Evolutionary conservation across 148 eudicot genomes (phyloP), one percentile per base, ranked within the genome.

Genomic region (Rhododendron ferrugineum): DNA sequence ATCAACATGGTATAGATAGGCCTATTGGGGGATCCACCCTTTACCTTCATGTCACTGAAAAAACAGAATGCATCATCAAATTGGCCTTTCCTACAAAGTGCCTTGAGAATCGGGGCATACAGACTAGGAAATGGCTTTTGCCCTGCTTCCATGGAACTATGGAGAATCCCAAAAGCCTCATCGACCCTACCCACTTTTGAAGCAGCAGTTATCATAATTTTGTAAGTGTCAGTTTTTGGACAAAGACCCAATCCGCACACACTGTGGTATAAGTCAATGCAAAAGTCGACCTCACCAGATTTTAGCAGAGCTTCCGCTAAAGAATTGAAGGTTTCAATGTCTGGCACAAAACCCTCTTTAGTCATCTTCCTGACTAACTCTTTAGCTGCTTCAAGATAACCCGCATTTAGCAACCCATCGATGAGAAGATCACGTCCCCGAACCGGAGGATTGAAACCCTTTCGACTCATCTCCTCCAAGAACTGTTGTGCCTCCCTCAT

Each of bases 11-110:
- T 95, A 86, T 97, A 97, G 82, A 94, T 85, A 26, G 99, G 99
- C 75, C 99, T 85, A 86, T 97, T 97, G 7, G 99, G 98, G 10
- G 90, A 88, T 88, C 95, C 96, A 36, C 98, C 99, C 82, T 88
- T 92, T 84, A 91, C 86, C 90, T 97, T 97, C 99, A 97, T 97
- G 79, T 97, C 99, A 86, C 93, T 89, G 64, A 97, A 97, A 85
- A 94, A 94, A 92, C 98, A 88, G 84, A 90, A 97, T 1, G 99
- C 96, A 87, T 97, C 99, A 87, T 95, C 99, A 88, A 95, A 97
- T 90, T 86, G 91, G 18, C 98, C 99, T 85, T 85, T 91, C 90
- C 91, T 88, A 90, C 92, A 97, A 87, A 97, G 90, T 6, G 91
- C 92, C 86, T 97, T 97, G 50, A 97, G 89, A 84, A 97, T 91